Base-by-base conservation (phyloP, 768 basidiomycete species). In the Mycena maculata region DNA sequence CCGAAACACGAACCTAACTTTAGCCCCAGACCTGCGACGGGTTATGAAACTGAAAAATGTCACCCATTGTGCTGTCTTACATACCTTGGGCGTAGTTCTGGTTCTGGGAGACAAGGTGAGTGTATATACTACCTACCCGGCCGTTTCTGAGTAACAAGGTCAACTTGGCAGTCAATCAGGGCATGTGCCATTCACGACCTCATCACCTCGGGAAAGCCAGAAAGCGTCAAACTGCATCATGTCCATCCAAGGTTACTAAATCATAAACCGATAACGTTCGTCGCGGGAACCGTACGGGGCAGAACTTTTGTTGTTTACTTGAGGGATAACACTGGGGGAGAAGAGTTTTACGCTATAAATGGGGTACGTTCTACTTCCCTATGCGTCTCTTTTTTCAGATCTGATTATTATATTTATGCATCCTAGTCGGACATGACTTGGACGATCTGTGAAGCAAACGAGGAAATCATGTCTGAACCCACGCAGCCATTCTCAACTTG, bases 391-490 rank as follows among this genome's bases (percentile, higher is more conserved):
- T 54, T 10, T 11, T 36, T 18, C 16, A 2, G 1, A n/a, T 15
- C 9, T 54, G 10, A 31, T 54, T 8, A 18, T 13, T 54, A n/a
- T n/a, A n/a, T n/a, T n/a, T n/a, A n/a, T n/a, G n/a, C n/a, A n/a
- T n/a, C n/a, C n/a, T n/a, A n/a, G n/a, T n/a, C n/a, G n/a, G n/a
- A n/a, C n/a, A n/a, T n/a, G n/a, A n/a, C n/a, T n/a, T n/a, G n/a
- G n/a, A n/a, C n/a, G n/a, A n/a, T n/a, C n/a, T n/a, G n/a, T n/a
- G 48, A 49, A 49, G 48, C 48, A 27, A 49, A 49, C 48, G 23
- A 49, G 22, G 3, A 49, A 27, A 27, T 49, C 10, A 49, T 49
- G 11, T 49, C 48, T 25, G 48, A 25, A 15, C 48, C 22, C 22
- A 49, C 22, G 48, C 48, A 25, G 25, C 48, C 48, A 49, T 49